Base-by-base conservation (phyloP, 2,329 filamentous ascomycete genomes). In the Penicillium sp. region DNA sequence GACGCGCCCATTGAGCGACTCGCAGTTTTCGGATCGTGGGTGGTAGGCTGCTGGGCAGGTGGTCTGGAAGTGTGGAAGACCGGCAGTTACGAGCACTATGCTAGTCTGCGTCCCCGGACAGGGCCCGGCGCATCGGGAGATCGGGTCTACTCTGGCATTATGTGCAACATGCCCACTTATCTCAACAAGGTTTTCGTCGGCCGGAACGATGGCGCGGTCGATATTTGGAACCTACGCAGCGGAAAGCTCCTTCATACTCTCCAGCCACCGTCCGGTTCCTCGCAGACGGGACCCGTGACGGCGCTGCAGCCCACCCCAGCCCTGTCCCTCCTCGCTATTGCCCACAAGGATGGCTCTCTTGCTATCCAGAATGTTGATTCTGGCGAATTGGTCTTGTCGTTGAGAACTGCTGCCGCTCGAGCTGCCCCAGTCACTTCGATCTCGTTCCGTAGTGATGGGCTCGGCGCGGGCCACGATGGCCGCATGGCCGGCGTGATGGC, bases 161-260 rank as follows among this genome's bases (percentile, higher is more conserved):
- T 97, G 68, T 90, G 88, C 74, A 96, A 87, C 71, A 92, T 98
- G 89, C 93, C 94, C 1, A 98, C 95, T 0, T 96, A 93, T 77
- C 79, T 99, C 63, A 99, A 99, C 83, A 99, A 99, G 79, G 86
- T 99, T 49, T 92, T 98, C 67, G 91, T 92, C 2, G 96, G 92
- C 10, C 89, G 92, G 70, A 86, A 86, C 65, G 93, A 99, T 75
- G 95, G 95, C 7, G 90, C 89, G 76, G 89, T 97, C 9, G 95
- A 99, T 74, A 96, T 99, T 55, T 99, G 95, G 94, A 99, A 99
- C 74, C 83, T 99, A 63, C 96, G 91, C 74, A 97, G 92, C 3
- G 93, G 84, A 53, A 97, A 96, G 76, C 84, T 97, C 58, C 87
- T 99, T 30, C 96, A 97, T 77, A 96, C 93, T 1, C 89, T 99